Conservation (phyloP, 768 basidiomycete genomes). For the Piloderma croceum region DNA sequence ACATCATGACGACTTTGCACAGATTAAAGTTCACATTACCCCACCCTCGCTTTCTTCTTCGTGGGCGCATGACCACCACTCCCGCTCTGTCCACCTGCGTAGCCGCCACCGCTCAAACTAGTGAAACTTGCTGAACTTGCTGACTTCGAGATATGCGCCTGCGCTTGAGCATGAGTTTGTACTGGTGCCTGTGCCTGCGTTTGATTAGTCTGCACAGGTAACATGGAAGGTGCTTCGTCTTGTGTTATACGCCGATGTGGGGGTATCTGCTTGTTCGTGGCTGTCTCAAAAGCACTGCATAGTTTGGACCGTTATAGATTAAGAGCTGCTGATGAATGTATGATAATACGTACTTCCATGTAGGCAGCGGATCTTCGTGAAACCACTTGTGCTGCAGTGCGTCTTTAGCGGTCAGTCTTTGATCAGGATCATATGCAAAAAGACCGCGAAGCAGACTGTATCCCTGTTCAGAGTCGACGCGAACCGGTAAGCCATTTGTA, state of each 20-base stretch:
- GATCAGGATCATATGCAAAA: constrained; percentile 88
- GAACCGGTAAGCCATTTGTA: no score
- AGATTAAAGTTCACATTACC: constrained; percentile 27
- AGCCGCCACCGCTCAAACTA: constrained; percentile 47
- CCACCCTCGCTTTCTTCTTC: constrained; percentile 59
- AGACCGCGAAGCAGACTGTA: constrained; percentile 82
- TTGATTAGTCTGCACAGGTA: constrained; percentile 50
- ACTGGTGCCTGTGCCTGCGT: constrained; percentile 38
- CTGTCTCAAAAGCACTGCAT: constrained; percentile 66
- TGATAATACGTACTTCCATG: constrained; percentile 61
- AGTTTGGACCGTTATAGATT: constrained; percentile 1
- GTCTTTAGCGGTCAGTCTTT: constrained; percentile 74
- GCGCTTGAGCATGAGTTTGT: constrained; percentile 40
- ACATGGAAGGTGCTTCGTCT: constrained; percentile 88
- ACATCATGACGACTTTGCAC: no score
- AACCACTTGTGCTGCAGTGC: constrained; percentile 90
- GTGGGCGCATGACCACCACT: constrained; percentile 31
- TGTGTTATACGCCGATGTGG: constrained; percentile 86
- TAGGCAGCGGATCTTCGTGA: constrained; percentile 81
- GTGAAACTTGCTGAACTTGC: constrained; percentile 61
- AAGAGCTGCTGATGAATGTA: constrained; percentile 2
- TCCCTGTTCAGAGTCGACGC: constrained; percentile 55
- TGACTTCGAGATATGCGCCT: constrained; percentile 50
- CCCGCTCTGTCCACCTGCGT: constrained; percentile 8
- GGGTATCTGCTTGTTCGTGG: constrained; percentile 62